Conservation (phyloP, 331 rosid genomes). For the Quercus lobata region DNA sequence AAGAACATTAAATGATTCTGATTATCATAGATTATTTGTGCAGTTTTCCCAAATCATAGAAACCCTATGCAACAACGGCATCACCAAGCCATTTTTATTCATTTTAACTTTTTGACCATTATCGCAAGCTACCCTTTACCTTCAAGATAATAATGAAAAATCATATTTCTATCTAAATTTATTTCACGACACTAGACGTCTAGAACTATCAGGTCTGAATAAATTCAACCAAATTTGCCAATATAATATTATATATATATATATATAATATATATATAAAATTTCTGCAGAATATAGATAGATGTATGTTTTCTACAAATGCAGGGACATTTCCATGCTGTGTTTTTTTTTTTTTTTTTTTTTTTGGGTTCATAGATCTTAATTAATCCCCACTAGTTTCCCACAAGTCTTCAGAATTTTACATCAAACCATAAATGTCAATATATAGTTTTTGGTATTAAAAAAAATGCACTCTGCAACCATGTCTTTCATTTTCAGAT, state of each 20-base stretch:
- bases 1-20: not conserved
- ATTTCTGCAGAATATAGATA: not conserved
- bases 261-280: not conserved
- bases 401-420: not conserved
- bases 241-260: not conserved
- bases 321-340: not conserved
- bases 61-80: not conserved
- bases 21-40: not conserved
- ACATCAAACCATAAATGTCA: not conserved
- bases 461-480: not conserved
- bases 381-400: not conserved
- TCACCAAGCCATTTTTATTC: not conserved
- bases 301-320: not conserved
- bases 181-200: not conserved
- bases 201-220: not conserved
- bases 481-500: not conserved
- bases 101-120: not conserved
- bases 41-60: not conserved
- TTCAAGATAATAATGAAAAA: not conserved
- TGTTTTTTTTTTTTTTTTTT: not conserved
- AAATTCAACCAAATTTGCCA: not conserved
- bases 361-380: not conserved
- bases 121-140: not conserved
- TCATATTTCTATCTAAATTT: not conserved
- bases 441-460: not conserved